phyloP scores from a whole-genome alignment of 1,139 yeast genomes.

The Zygosaccharomyces pseudobailii region DNA sequence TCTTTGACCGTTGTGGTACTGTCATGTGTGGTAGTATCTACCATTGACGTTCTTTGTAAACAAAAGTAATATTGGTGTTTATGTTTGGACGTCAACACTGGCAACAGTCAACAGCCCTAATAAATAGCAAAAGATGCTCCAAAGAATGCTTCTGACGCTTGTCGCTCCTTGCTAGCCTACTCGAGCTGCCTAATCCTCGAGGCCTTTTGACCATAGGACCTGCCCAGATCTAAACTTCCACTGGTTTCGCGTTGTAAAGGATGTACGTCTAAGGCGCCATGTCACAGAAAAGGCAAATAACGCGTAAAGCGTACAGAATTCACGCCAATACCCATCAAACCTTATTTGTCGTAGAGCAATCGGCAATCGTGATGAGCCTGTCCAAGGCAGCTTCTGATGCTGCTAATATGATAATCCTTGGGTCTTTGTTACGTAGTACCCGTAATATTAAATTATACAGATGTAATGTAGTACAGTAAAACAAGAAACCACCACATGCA shows the following conservation, averaged over 20 bases:
- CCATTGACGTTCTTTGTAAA: constrained; percentile 1
- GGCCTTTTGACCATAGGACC: neutral
- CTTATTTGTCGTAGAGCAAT: too few relatives aligned
- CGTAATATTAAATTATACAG: constrained; percentile 32
- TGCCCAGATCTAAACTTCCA: neutral
- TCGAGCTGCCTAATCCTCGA: neutral
- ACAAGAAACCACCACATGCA: constrained; percentile 15
- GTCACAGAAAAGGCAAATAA: neutral
- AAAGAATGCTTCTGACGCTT: neutral
- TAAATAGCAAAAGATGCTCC: neutral
- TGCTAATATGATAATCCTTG: neutral
- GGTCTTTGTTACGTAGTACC: constrained; percentile 23
- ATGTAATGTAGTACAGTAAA: constrained; percentile 22
- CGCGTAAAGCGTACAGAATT: neutral
- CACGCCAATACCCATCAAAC: too few relatives aligned
- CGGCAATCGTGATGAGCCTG: neutral
- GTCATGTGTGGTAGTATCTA: constrained; percentile 2
- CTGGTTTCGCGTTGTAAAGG: constrained; percentile 1
- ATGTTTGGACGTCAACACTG: neutral
- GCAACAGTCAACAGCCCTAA: neutral
- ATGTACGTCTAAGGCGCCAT: neutral
- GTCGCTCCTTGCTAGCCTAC: neutral
- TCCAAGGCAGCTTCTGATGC: neutral
- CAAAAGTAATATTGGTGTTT: neutral
- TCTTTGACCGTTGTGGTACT: constrained; percentile 2